These are phyloP conservation scores for Rhododendron molle DNA, from an alignment of 148 eudicot species.

Conservation along the genomic window DNA sequence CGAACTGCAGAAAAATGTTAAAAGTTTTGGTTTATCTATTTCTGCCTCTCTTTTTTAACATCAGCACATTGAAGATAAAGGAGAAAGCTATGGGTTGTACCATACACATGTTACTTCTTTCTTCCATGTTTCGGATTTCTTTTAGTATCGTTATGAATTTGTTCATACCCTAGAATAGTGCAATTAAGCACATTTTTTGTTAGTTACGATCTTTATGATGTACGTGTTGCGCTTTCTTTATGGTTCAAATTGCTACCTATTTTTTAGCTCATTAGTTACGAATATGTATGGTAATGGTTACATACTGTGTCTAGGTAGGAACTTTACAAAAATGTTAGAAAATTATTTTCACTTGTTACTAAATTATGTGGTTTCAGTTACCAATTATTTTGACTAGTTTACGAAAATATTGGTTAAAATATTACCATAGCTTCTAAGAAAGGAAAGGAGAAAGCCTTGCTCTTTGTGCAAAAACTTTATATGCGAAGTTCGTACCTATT, in stretches of 20 bases:
- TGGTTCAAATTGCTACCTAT: background rate
- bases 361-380: background rate
- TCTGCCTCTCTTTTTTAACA: background rate
- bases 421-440: background rate
- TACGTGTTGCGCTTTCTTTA: background rate
- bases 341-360: background rate
- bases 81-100: background rate
- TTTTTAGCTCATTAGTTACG: background rate
- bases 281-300: background rate
- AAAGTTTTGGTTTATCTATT: background rate
- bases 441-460: background rate
- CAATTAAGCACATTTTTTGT: background rate
- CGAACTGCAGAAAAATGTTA: background rate
- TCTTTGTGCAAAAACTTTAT: background rate
- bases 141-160: background rate
- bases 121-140: background rate
- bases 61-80: background rate
- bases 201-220: background rate
- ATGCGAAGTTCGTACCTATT: background rate
- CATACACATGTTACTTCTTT: background rate
- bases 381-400: background rate
- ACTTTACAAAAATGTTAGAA: background rate
- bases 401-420: background rate
- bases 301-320: background rate
- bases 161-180: background rate